These are phyloP conservation scores for Cadophora luteo-olivacea DNA, from an alignment of 2,329 filamentous ascomycete species.

Conservation along the genomic window DNA sequence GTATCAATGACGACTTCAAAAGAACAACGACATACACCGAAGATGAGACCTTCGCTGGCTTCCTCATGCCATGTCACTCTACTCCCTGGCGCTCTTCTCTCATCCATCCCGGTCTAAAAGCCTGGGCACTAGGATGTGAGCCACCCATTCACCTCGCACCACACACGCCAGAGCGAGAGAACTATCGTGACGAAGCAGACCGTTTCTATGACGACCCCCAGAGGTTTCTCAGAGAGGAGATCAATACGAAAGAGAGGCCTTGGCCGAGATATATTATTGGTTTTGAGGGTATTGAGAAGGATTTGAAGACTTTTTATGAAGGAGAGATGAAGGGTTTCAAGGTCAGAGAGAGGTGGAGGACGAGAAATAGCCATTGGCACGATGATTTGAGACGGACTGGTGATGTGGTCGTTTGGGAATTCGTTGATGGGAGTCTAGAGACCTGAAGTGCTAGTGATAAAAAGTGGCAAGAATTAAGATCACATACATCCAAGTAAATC, in stretches of 20 bases:
- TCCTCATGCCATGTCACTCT: conserved; percentile 94
- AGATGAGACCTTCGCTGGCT: conserved; percentile 66
- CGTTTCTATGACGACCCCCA: conserved; percentile 77
- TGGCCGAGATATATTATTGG: conserved; percentile 65
- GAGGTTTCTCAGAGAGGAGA: conserved; percentile 57
- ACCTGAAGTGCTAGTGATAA: background rate
- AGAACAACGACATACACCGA: conserved; percentile 24
- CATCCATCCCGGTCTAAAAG: conserved; percentile 74
- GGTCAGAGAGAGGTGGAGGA: conserved; percentile 58
- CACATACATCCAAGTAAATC: no score
- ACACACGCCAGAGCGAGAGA: conserved; percentile 62
- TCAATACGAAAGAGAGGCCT: conserved; percentile 44
- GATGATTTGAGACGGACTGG: conserved; percentile 65
- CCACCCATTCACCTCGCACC: conserved; percentile 76
- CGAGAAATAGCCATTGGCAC: conserved; percentile 67
- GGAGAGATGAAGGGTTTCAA: conserved; percentile 51
- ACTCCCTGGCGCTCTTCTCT: conserved; percentile 94
- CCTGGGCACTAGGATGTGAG: conserved; percentile 89
- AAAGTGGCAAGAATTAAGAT: no score
- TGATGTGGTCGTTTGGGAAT: conserved; percentile 65
- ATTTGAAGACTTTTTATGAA: conserved; percentile 52
- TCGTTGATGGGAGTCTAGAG: conserved; percentile 32
- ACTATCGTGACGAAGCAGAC: conserved; percentile 89
- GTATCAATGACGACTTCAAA: conserved; percentile 22
- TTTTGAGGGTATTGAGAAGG: conserved; percentile 62